These are phyloP conservation scores for Teunomyces barrocoloradensis DNA, from an alignment of 805 yeast genomes.

Conservation along the genomic window DNA sequence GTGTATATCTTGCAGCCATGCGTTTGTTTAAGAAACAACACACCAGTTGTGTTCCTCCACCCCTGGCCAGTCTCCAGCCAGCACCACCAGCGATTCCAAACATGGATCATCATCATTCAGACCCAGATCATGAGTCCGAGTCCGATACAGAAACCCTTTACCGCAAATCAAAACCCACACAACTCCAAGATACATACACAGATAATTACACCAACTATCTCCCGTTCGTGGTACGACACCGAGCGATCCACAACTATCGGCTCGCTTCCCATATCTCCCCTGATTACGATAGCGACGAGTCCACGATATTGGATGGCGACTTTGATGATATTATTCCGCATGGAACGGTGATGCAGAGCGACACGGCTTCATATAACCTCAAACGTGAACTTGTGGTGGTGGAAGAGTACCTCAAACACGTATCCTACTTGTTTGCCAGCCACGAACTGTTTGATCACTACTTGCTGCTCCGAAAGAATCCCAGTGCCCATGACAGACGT, in stretches of 20 bases:
- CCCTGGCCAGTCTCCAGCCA: not conserved
- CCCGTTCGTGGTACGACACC: constrained; percentile 24
- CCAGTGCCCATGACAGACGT: constrained; percentile 22
- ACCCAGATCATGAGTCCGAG: constrained; percentile 14
- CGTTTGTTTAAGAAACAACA: too few relatives aligned
- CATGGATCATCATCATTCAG: too few relatives aligned
- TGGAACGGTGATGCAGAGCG: constrained; percentile 18
- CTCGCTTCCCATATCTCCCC: not conserved
- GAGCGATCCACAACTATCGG: too few relatives aligned
- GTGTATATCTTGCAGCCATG: too few relatives aligned
- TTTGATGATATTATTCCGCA: not conserved
- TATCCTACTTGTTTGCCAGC: constrained; percentile 29
- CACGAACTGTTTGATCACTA: constrained; percentile 28
- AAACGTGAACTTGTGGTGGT: constrained; percentile 33
- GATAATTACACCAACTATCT: constrained; percentile 38
- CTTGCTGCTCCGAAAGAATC: constrained; percentile 23
- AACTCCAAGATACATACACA: constrained; percentile 34
- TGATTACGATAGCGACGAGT: constrained; percentile 2
- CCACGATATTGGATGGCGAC: constrained; percentile 20
- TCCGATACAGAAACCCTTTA: constrained; percentile 37
- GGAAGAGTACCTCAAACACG: constrained; percentile 29
- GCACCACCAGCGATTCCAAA: too few relatives aligned
- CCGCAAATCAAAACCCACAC: constrained; percentile 20
- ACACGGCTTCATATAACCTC: constrained; percentile 19
- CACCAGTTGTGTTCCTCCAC: not conserved